A percentile compares a stretch with the other conserved stretches of the same genome.
These are phyloP conservation scores for Vanrija humicola DNA, from an alignment of 1,284 basidiomycete species.

Conservation along the genomic window DNA sequence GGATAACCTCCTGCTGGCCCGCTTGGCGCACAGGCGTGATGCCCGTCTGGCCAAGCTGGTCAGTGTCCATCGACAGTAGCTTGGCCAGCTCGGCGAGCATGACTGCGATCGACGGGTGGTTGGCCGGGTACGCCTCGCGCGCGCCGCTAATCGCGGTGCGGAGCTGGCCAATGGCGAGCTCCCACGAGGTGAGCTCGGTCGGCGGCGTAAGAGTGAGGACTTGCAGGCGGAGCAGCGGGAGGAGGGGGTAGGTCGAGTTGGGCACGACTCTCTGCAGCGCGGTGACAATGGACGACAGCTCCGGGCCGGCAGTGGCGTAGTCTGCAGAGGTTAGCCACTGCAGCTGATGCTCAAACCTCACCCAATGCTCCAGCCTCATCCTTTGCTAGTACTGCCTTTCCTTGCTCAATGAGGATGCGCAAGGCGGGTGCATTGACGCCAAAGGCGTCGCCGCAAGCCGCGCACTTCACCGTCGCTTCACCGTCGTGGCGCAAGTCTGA, in stretches of 20 bases:
- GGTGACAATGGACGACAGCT: slow-evolving; percentile 60
- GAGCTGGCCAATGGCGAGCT: slow-evolving; percentile 55
- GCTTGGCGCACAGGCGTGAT: not conserved
- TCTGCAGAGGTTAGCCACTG: not conserved
- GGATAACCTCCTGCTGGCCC: not conserved
- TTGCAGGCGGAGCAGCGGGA: slow-evolving; percentile 66
- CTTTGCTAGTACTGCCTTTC: slow-evolving; percentile 65
- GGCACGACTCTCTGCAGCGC: slow-evolving; percentile 26
- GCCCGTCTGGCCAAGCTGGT: not conserved
- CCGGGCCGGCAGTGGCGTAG: slow-evolving; percentile 56
- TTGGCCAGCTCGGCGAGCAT: slow-evolving; percentile 76
- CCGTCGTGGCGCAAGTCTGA: slow-evolving; percentile 8
- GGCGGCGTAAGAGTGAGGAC: slow-evolving; percentile 28
- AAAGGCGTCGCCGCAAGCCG: slow-evolving; percentile 56
- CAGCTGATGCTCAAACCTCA: slow-evolving; percentile 10
- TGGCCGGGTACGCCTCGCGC: slow-evolving; percentile 58
- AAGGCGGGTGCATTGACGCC: slow-evolving; percentile 53
- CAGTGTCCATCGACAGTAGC: slow-evolving; percentile 54
- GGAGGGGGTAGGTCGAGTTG: slow-evolving; percentile 66
- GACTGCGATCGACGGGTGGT: slow-evolving; percentile 75
- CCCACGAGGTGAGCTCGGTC: slow-evolving; percentile 14
- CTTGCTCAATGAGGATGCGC: slow-evolving; percentile 60
- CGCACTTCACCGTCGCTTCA: not conserved
- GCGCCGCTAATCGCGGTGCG: slow-evolving; percentile 58
- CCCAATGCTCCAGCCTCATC: slow-evolving; percentile 58